Base-by-base conservation (phyloP, 768 basidiomycete genomes). In the Paxillus rubicundulus region DNA sequence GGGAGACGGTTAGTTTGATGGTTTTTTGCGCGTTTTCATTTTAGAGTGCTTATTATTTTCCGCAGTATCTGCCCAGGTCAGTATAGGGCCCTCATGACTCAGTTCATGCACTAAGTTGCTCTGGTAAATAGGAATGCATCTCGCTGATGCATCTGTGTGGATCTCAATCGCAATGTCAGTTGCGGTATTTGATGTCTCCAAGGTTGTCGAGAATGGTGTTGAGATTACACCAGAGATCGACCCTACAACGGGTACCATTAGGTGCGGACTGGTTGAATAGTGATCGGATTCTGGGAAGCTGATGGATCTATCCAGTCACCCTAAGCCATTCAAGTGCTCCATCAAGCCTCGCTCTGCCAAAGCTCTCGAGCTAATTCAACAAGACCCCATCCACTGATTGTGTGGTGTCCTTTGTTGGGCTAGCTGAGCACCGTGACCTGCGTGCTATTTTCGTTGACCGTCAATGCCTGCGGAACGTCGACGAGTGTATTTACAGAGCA, bases 241-340 rank as follows among this genome's bases (percentile, higher is more conserved):
- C 13, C 78, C 78, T 33, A 83, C 82, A 10, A 77, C 78, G 10
- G 84, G 84, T 17, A 83, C 84, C 0, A 86, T 86, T 57, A 86
- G 84, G 84, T 79, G 57, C 56, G 41, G n/a, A 62, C 47, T 14
- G 24, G 7, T 8, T 20, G 13, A 24, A 24, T 24, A 24, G 24
- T 24, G 6, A 24, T 24, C 24, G 24, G 24, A 1, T 4, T 6
- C 24, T 6, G 2, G 24, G 21, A 18, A 12, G 14, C 49, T 61
- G 36, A 66, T 8, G 44, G 7, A 2, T 33, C 9, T 24, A 5
- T 24, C 24, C 47, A 74, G 84, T 61, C 84, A 84, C 56, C 84
- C 83, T 4, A 79, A 78, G 56, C 78, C 84, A 16, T 86, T 82
- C 71, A 76, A 77, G 57, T 85, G 84, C 57, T 65, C 72, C 17